A percentile compares a stretch with the other conserved stretches of the same genome.
These are phyloP conservation scores for Hansenula sp. DNA, from an alignment of 1,139 yeast genomes.

Conservation along the genomic window DNA sequence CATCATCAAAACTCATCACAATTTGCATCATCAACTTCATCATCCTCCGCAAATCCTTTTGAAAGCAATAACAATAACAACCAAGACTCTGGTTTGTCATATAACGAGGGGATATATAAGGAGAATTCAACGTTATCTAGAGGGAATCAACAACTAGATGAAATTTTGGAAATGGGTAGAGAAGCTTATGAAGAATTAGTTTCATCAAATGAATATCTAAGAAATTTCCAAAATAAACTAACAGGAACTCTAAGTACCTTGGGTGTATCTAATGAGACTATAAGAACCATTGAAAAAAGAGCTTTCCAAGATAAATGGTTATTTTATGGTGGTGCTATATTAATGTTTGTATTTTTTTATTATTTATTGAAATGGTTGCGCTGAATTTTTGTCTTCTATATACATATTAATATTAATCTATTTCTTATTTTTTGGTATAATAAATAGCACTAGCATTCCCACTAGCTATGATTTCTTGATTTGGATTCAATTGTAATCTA, in stretches of 20 bases:
- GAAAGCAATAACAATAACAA: constrained; percentile 19
- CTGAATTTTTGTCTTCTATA: constrained; percentile 2
- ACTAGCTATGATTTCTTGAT: constrained; percentile 65
- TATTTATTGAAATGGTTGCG: constrained; percentile 65
- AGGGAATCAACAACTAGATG: constrained; percentile 82
- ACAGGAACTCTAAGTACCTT: constrained; percentile 70
- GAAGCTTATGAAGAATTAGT: constrained; percentile 82
- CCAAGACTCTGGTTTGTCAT: constrained; percentile 31
- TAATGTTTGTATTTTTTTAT: constrained; percentile 67
- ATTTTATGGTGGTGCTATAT: constrained; percentile 70
- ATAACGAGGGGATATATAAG: constrained; percentile 64
- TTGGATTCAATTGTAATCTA: constrained; percentile 45
- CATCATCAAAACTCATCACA: constrained; percentile 25
- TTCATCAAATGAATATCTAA: constrained; percentile 74
- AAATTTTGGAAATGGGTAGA: constrained; percentile 85
- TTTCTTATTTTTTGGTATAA: constrained; percentile 33
- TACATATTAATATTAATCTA: neutral
- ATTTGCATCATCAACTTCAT: constrained; percentile 9
- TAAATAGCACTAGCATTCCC: constrained; percentile 59
- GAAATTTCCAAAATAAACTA: constrained; percentile 60
- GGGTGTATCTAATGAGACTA: constrained; percentile 86
- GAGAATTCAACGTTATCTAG: constrained; percentile 65
- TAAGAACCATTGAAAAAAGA: constrained; percentile 73
- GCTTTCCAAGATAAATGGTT: constrained; percentile 89
- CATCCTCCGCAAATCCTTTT: constrained; percentile 26